These are phyloP conservation scores for Fusarium sarcochroum DNA, from an alignment of 2,329 filamentous ascomycete genomes.

Conservation along the genomic window DNA sequence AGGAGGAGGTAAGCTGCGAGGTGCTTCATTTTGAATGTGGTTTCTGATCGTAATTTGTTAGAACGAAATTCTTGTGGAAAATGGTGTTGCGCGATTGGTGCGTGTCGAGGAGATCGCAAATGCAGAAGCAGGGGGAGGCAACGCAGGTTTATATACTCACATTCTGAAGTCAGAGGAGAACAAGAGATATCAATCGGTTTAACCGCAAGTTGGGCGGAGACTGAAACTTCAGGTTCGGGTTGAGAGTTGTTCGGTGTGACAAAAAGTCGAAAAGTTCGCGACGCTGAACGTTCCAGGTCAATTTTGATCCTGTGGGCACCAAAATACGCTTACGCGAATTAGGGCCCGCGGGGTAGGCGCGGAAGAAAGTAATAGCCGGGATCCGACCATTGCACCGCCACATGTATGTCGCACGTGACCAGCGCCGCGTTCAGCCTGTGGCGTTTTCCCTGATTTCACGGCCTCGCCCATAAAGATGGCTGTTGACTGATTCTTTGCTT, in stretches of 20 bases:
- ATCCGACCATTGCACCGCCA: conserved; percentile 41
- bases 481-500: conserved; percentile 46
- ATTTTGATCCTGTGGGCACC: conserved; percentile 55
- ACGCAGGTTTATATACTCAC: conserved; percentile 53
- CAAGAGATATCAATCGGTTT: conserved; percentile 99
- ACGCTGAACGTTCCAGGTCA: conserved; percentile 42
- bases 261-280: conserved; percentile 51
- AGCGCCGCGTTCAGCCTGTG: conserved; percentile 37
- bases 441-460: conserved; percentile 46
- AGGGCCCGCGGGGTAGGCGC: conserved; percentile 30
- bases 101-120: conserved; percentile 16
- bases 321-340: conserved; percentile 40
- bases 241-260: conserved; percentile 53
- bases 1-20: conserved; percentile 99
- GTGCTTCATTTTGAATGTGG: conserved; percentile 92
- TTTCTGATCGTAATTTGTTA: conserved; percentile 52
- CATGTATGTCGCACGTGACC: conserved; percentile 3
- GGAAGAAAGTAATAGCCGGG: conserved; percentile 30
- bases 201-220: conserved; percentile 98
- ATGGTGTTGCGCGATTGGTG: conserved; percentile 1
- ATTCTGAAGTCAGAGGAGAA: conserved; percentile 64
- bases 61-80: conserved; percentile 27
- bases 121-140: neutral
- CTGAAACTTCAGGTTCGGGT: conserved; percentile 93
- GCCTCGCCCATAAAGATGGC: conserved; percentile 48